Evolutionary conservation across 768 basidiomycete genomes (phyloP), one percentile per base, ranked within the genome.

Genomic region (Lactarius sp.): DNA sequence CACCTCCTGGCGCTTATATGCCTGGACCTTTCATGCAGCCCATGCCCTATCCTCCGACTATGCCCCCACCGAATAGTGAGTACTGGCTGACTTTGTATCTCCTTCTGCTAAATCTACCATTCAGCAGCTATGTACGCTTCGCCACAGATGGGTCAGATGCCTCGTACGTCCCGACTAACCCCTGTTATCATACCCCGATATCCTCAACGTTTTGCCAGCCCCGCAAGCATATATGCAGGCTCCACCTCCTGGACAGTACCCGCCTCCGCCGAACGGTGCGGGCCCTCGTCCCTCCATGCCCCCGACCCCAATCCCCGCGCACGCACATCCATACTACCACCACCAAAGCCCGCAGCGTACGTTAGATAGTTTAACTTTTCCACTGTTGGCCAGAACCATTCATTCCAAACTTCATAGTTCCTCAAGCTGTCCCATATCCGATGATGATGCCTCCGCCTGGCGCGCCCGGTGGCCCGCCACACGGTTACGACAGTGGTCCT

Each of bases 401-500:
- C 20, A 61, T 56, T 49, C 18, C 6, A 13, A 36, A 22, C 22
- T 42, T 33, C 57, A 66, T 75, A 94, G 92, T 93, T 73, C 86
- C 86, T 75, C 92, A 92, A 69, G 89, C 92, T 39, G 84, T 90
- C 67, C 87, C 89, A 52, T 94, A 93, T 73, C 87, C 83, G n/a
- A 90, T 91, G 88, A 93, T 93, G 90, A 91, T 92, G 87, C 88
- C 85, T 59, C 88, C 87, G 60, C 87, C 87, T 14, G 85, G 86
- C 55, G 82, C 79, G 61, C 77, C 75, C n/a, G 81, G 77, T 50
- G 83, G 82, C 46, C 87, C 86, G 66, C 90, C 81, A 8, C 83
- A 91, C 71, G 82, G 81, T 39, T 92, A 92, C 74, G 89, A 92
- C 52, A 84, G 80, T 64, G 83, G 81, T 18, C 83, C 85, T 62